These are phyloP conservation scores for Allium cepa DNA, from an alignment of 106 monocot genomes.

Conservation along the genomic window DNA sequence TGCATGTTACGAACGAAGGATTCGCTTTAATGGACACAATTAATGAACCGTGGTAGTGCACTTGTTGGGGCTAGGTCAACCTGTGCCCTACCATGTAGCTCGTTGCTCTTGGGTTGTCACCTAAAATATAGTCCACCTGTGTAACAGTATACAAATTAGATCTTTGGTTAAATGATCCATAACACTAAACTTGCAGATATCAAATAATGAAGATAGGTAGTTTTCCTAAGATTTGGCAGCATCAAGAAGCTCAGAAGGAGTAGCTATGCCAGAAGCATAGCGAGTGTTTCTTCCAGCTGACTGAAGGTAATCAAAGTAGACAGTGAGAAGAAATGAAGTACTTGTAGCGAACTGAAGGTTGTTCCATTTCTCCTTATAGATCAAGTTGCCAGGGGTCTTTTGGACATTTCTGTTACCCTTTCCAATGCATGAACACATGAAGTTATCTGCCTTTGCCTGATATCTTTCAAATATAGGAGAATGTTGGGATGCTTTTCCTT, in stretches of 20 bases:
- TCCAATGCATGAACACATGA: constrained; percentile 82
- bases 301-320: constrained; percentile 83
- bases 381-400: constrained; percentile 71
- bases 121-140: constrained; percentile 92
- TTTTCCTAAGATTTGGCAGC: constrained; percentile 71
- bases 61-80: constrained; percentile 65
- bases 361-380: constrained; percentile 89
- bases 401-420: constrained; percentile 49
- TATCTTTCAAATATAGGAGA: constrained; percentile 42
- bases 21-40: constrained; percentile 80
- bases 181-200: too few relatives aligned
- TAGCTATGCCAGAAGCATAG: constrained; percentile 40
- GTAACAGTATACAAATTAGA: too few relatives aligned
- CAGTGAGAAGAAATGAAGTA: constrained; percentile 70
- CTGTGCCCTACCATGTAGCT: constrained; percentile 99
- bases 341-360: constrained; percentile 89
- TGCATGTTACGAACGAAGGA: constrained; percentile 70
- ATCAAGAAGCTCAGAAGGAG: constrained; percentile 47
- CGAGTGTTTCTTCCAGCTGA: constrained; percentile 25
- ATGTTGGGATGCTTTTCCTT: constrained; percentile 53
- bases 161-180: too few relatives aligned
- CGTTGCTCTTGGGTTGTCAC: constrained; percentile 88
- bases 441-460: constrained; percentile 71
- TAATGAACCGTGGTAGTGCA: constrained; percentile 88
- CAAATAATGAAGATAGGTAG: background rate